A percentile compares a stretch with the other conserved stretches of the same genome.
These are phyloP conservation scores for Hemileccinum rubropunctum DNA, from an alignment of 768 basidiomycete genomes.

Conservation along the genomic window DNA sequence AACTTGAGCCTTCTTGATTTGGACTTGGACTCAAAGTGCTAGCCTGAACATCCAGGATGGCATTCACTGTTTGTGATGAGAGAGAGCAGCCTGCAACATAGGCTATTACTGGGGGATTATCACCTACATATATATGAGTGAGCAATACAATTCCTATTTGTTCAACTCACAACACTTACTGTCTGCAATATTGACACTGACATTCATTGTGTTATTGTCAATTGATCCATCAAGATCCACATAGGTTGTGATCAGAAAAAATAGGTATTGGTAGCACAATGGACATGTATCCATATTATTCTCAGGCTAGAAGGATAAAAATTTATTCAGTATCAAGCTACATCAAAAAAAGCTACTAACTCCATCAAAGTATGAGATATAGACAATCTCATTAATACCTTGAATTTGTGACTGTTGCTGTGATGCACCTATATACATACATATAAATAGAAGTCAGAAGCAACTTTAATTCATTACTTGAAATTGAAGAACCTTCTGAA, in stretches of 20 bases:
- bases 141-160: too few species aligned
- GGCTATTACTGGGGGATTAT: not conserved
- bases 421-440: too few species aligned
- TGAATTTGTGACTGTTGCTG: too few species aligned
- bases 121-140: not conserved
- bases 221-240: constrained; percentile 3
- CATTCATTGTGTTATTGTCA: not conserved
- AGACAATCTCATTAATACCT: too few species aligned
- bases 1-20: not conserved
- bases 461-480: too few species aligned
- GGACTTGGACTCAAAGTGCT: not conserved
- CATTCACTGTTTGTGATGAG: not conserved
- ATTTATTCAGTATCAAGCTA: too few species aligned
- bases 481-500: too few species aligned
- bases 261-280: not conserved
- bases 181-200: not conserved
- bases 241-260: constrained; percentile 12
- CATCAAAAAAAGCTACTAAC: too few species aligned
- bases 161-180: not conserved
- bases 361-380: too few species aligned
- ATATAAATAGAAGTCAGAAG: too few species aligned
- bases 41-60: constrained; percentile 3
- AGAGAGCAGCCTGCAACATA: constrained; percentile 13
- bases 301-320: too few species aligned
- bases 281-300: too few species aligned